These are phyloP conservation scores for Hypoxylon sp. DNA, from an alignment of 2,329 filamentous ascomycete genomes.

Conservation along the genomic window DNA sequence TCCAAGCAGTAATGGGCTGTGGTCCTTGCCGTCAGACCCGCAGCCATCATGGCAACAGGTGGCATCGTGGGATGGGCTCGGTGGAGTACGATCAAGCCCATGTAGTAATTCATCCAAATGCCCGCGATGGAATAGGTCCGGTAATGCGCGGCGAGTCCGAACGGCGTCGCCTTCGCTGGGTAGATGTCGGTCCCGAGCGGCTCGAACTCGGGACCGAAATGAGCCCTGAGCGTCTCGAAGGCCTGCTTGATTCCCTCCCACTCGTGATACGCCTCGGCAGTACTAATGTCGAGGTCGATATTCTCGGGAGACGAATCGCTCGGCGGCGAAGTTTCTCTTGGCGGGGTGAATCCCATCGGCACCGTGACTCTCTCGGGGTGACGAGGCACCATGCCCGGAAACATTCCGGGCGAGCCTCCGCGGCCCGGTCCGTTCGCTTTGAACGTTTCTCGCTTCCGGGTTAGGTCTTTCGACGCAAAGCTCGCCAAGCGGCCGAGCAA, in stretches of 20 bases:
- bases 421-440: slow-evolving; percentile 71
- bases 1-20: slow-evolving; percentile 80
- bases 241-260: slow-evolving; percentile 82
- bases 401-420: slow-evolving; percentile 61
- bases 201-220: slow-evolving; percentile 82
- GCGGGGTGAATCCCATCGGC: slow-evolving; percentile 70
- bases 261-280: slow-evolving; percentile 79
- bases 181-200: slow-evolving; percentile 78
- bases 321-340: slow-evolving; percentile 60
- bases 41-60: slow-evolving; percentile 88
- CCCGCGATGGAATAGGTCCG: slow-evolving; percentile 89
- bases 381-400: slow-evolving; percentile 70
- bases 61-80: slow-evolving; percentile 91
- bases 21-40: slow-evolving; percentile 79
- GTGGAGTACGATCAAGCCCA: slow-evolving; percentile 85
- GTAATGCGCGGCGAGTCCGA: slow-evolving; percentile 85
- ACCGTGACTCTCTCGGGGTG: slow-evolving; percentile 62
- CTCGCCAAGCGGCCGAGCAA: slow-evolving; percentile 83
- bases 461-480: slow-evolving; percentile 83
- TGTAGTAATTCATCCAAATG: slow-evolving; percentile 89
- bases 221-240: slow-evolving; percentile 75
- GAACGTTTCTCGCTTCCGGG: slow-evolving; percentile 80
- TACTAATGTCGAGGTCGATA: slow-evolving; percentile 73
- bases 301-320: slow-evolving; percentile 63
- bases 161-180: slow-evolving; percentile 77